Percentiles rank a stretch among this genome's conserved stretches.
phyloP scores from a whole-genome alignment of 2,329 filamentous ascomycete genomes.

The Whalleya microplaca region DNA sequence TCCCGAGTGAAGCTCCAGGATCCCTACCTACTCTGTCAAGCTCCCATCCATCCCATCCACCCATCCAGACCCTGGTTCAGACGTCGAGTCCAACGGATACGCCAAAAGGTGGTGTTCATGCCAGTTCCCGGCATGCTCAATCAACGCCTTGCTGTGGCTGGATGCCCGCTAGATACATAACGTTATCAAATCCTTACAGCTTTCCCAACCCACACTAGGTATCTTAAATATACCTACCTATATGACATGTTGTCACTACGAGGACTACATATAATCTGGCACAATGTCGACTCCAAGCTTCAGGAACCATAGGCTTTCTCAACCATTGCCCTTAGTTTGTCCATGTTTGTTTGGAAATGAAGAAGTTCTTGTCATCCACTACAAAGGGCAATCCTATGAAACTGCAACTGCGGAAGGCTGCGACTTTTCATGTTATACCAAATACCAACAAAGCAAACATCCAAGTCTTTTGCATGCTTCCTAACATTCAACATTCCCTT shows the following conservation, averaged over 20 bases:
- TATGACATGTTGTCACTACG: neutral
- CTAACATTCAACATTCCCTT: neutral
- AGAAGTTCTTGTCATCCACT: neutral
- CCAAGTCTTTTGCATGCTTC: neutral
- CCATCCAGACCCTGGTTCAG: neutral
- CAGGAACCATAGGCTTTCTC: neutral
- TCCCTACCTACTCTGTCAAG: neutral
- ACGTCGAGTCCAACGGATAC: neutral
- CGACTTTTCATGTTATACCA: conserved; percentile 3
- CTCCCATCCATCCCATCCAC: neutral
- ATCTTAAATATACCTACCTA: neutral
- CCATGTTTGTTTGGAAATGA: neutral
- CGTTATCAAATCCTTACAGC: neutral
- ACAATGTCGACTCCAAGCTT: neutral
- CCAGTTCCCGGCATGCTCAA: neutral
- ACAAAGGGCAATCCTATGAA: neutral
- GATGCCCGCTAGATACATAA: neutral
- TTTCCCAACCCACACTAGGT: neutral
- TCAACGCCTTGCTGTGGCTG: neutral
- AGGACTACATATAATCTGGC: neutral
- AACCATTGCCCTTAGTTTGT: neutral
- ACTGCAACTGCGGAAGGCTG: neutral
- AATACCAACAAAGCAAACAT: conserved; percentile 1
- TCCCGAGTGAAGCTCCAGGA: neutral
- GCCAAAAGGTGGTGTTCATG: neutral